Conservation (phyloP, 2,329 filamentous ascomycete genomes). For the Xylariaceae sp. region DNA sequence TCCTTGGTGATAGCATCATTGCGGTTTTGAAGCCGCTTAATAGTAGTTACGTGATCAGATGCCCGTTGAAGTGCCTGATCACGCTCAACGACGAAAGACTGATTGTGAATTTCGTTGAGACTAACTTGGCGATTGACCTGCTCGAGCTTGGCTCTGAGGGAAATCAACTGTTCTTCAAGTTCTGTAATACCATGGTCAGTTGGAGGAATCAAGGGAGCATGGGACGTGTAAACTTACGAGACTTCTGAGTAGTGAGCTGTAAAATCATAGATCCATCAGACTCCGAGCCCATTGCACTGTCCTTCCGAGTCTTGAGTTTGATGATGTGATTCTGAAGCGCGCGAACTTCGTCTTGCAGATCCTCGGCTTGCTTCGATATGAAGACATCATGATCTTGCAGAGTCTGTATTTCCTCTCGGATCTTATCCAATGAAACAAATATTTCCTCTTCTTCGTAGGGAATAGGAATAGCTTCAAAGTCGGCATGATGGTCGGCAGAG, state of each 20-base stretch:
- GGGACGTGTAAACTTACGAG: conserved; percentile 41
- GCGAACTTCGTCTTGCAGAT: conserved; percentile 47
- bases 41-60: conserved; percentile 46
- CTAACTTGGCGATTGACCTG: conserved; percentile 57
- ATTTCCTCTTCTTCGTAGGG: conserved; percentile 52
- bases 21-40: conserved; percentile 38
- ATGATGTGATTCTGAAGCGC: conserved; percentile 45
- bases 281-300: conserved; percentile 40
- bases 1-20: conserved; percentile 39
- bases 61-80: conserved; percentile 60
- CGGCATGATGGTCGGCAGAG: conserved; percentile 39
- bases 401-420: conserved; percentile 51
- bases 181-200: conserved; percentile 33
- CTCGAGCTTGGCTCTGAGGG: conserved; percentile 56
- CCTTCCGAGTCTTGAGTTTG: conserved; percentile 39
- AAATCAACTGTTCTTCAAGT: conserved; percentile 54
- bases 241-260: conserved; percentile 47
- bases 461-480: conserved; percentile 46
- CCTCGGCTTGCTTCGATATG: conserved; percentile 49
- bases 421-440: conserved; percentile 57
- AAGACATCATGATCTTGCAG: conserved; percentile 53
- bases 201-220: conserved; percentile 1
- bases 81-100: conserved; percentile 57
- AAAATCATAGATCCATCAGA: conserved; percentile 40
- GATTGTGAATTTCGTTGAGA: conserved; percentile 57